A percentile compares a stretch with the other conserved stretches of the same genome.
Conservation (phyloP, 257 asterid genomes). For the Lantana camara region DNA sequence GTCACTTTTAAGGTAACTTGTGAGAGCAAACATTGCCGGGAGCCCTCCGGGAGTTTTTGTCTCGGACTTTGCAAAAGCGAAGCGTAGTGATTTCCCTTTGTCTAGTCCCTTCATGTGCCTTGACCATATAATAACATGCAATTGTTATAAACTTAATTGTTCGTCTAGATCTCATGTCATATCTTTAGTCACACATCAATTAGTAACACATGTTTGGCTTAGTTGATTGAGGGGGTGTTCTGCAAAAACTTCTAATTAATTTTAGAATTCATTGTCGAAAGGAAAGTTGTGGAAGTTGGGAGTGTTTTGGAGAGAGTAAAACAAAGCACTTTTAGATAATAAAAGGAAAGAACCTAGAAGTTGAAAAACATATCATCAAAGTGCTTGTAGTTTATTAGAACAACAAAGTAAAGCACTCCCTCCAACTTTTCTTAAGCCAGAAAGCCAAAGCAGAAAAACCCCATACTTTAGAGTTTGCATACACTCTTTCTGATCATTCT, state of each 20-base stretch:
- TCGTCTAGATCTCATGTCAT: not conserved
- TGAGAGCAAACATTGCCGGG: conserved; percentile 11
- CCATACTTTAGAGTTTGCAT: too few species aligned
- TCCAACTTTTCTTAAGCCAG: too few species aligned
- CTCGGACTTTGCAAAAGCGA: conserved; percentile 25
- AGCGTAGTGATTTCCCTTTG: conserved; percentile 30
- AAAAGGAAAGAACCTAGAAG: too few species aligned
- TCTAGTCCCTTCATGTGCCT: conserved; percentile 32
- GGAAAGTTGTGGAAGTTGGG: conserved; percentile 48
- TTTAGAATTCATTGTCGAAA: conserved; percentile 48
- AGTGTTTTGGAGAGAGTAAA: too few species aligned
- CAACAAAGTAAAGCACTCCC: too few species aligned
- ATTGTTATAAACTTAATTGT: not conserved
- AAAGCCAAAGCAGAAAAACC: too few species aligned
- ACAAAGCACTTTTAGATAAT: too few species aligned
- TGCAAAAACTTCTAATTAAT: conserved; percentile 47
- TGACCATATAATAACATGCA: not conserved
- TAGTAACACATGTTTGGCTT: conserved; percentile 21
- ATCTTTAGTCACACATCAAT: conserved; percentile 32
- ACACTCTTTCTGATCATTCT: too few species aligned
- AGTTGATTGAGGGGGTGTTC: conserved; percentile 4
- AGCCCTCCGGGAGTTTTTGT: conserved; percentile 33
- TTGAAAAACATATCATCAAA: too few species aligned
- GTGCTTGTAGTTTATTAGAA: too few species aligned
- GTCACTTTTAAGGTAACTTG: conserved; percentile 28